These are phyloP conservation scores for Rhodotorula taiwanensis DNA, from an alignment of 768 basidiomycete species.

Conservation along the genomic window DNA sequence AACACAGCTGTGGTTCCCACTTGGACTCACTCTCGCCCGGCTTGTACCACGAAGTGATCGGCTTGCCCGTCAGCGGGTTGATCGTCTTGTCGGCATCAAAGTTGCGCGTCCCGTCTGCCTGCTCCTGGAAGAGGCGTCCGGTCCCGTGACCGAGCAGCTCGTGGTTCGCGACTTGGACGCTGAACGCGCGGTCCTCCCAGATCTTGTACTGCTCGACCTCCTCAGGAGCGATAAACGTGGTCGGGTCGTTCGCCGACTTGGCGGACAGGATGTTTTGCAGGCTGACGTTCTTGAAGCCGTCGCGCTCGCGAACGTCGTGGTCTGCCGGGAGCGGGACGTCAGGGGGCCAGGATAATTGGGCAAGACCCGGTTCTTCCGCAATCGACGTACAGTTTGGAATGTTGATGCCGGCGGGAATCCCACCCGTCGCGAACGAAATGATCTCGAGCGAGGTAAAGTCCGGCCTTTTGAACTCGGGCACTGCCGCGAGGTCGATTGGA, in stretches of 20 bases:
- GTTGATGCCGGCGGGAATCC: conserved; percentile 68
- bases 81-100: conserved; percentile 60
- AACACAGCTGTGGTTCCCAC: neutral
- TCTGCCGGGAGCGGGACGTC: neutral
- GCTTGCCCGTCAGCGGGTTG: conserved; percentile 36
- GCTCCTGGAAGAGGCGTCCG: conserved; percentile 74
- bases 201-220: conserved; percentile 66
- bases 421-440: conserved; percentile 73
- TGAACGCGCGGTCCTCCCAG: conserved; percentile 73
- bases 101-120: conserved; percentile 67
- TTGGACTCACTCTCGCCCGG: conserved; percentile 52
- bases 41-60: conserved; percentile 69
- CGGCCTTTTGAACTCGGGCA: conserved; percentile 66
- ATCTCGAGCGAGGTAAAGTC: conserved; percentile 76
- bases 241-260: conserved; percentile 73
- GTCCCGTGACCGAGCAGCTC: conserved; percentile 70
- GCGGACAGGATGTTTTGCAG: conserved; percentile 79
- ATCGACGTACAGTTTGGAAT: conserved; percentile 13
- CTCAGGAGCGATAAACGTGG: conserved; percentile 71
- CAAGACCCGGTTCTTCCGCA: too few relatives aligned
- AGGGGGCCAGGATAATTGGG: too few relatives aligned
- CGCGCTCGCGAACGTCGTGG: conserved; percentile 66
- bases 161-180: conserved; percentile 83
- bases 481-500: conserved; percentile 40
- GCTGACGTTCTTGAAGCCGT: conserved; percentile 84